phyloP scores from a whole-genome alignment of 2,329 filamentous ascomycete genomes.

The Aspergillus pseudoviridinutans region DNA sequence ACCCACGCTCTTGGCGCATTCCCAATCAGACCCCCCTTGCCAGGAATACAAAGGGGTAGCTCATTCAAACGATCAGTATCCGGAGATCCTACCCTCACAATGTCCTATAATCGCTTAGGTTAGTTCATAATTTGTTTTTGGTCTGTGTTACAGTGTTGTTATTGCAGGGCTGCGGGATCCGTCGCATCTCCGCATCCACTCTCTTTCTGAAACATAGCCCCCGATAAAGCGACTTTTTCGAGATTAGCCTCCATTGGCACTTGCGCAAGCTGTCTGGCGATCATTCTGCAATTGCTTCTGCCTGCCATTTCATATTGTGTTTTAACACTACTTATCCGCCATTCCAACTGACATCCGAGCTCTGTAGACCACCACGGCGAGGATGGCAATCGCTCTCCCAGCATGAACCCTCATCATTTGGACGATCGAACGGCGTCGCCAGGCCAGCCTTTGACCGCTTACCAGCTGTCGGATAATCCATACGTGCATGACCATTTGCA shows the following conservation, averaged over 20 bases:
- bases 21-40: slow-evolving; percentile 16
- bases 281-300: background rate
- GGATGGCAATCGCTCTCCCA: slow-evolving; percentile 38
- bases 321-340: background rate
- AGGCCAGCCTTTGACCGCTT: slow-evolving; percentile 68
- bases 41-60: slow-evolving; percentile 21
- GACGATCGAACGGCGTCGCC: slow-evolving; percentile 67
- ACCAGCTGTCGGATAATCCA: slow-evolving; percentile 76
- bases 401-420: slow-evolving; percentile 53
- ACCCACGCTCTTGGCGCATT: slow-evolving; percentile 27
- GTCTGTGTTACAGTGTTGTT: background rate
- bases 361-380: slow-evolving; percentile 40
- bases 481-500: slow-evolving; percentile 63
- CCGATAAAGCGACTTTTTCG: background rate
- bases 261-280: background rate
- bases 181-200: background rate
- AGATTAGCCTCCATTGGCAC: background rate
- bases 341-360: slow-evolving; percentile 20
- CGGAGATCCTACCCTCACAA: slow-evolving; percentile 20
- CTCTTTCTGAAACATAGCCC: background rate
- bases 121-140: slow-evolving; percentile 37
- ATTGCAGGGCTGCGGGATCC: background rate
- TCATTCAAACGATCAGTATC: slow-evolving; percentile 18
- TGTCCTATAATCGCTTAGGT: slow-evolving; percentile 72
- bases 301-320: background rate